Evolutionary conservation across 163 green algal species (phyloP), one percentile per base, ranked within the genome.

Genomic region (Scenedesmus sp.): DNA sequence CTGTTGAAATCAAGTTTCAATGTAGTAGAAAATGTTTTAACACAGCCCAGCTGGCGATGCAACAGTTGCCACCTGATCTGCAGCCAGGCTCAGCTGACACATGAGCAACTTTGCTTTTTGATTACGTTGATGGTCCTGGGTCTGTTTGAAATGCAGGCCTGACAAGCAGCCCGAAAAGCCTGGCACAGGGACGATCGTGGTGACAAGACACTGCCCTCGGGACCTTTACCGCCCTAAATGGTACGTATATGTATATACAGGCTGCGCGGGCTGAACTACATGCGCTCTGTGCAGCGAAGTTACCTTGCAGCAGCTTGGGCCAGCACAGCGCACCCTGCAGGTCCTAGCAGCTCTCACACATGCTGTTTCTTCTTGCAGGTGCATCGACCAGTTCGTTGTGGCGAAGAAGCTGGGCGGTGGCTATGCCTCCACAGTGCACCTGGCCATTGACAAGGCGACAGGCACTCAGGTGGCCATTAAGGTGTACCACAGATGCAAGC

Each of bases 401-500:
- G 51, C 93, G 6, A 94, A 94, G 73, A 94, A 95, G 81, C 86
- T 95, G 33, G 94, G 94, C 33, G 92, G 89, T 46, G 94, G 94
- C 18, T 96, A 96, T 65, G 94, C 94, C 10, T 94, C 90, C 22
- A 95, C 93, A 0, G 94, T 96, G 2, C 94, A 95, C 82, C 88
- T 96, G 2, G 94, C 88, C 3, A 93, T 92, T 3, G 93, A 87
- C 83, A 88, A 91, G 42, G 84, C 86, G 2, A 94, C 86, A 1
- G 94, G 92, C 37, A 81, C 44, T 26, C 91, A 95, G 46, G 93
- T 97, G 5, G 96, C 95, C n/a, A 79, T 98, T 72, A 98, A 98
- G 91, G 92, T 96, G 87, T 98, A 98, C 85, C 96, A 98, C 90
- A 95, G 95, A 56, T 93, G 95, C 42, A 94, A 95, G 26, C 94